A percentile compares a stretch with the other conserved stretches of the same genome.
Evolutionary conservation across 768 basidiomycete species (phyloP).

Genomic region (Tricholoma saponaceum): DNA sequence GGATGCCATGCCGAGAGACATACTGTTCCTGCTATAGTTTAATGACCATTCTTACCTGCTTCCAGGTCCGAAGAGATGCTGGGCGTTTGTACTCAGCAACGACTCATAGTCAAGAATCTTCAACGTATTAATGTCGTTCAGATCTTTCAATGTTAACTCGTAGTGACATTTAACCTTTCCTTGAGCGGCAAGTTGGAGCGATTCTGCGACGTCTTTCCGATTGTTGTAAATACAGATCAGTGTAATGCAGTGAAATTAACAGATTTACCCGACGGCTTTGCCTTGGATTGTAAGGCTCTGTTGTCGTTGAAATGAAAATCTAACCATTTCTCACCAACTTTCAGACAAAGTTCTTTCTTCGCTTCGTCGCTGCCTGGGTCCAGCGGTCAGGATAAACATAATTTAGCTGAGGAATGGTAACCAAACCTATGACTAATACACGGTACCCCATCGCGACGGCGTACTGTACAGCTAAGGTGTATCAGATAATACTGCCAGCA

Average conservation of each 20-base stretch:
- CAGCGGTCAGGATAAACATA: constrained; percentile 9
- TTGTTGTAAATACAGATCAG: constrained; percentile 35
- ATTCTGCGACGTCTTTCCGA: constrained; percentile 77
- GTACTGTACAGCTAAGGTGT: constrained; percentile 62
- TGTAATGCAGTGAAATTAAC: constrained; percentile 1
- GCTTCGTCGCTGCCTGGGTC: constrained; percentile 64
- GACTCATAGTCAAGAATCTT: constrained; percentile 16
- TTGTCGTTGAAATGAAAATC: constrained; percentile 49
- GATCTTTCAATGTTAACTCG: constrained; percentile 34
- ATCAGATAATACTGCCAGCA: not conserved
- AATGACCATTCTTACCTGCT: constrained; percentile 28
- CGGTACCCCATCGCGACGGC: constrained; percentile 72
- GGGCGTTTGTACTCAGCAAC: not conserved
- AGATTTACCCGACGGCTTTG: constrained; percentile 30
- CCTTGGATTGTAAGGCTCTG: constrained; percentile 43
- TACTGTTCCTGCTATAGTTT: constrained; percentile 1
- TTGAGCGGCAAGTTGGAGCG: constrained; percentile 63
- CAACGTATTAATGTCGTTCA: constrained; percentile 53
- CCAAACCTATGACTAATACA: constrained; percentile 45
- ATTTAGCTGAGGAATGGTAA: not conserved
- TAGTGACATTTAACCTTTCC: constrained; percentile 66
- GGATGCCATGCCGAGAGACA: no score
- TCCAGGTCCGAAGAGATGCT: constrained; percentile 26
- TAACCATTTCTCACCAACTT: constrained; percentile 62
- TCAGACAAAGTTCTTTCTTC: constrained; percentile 56